A percentile compares a stretch with the other conserved stretches of the same genome.
Evolutionary conservation across 78 protist genomes (phyloP).

Genomic region (Dictyostelium intermedium): DNA sequence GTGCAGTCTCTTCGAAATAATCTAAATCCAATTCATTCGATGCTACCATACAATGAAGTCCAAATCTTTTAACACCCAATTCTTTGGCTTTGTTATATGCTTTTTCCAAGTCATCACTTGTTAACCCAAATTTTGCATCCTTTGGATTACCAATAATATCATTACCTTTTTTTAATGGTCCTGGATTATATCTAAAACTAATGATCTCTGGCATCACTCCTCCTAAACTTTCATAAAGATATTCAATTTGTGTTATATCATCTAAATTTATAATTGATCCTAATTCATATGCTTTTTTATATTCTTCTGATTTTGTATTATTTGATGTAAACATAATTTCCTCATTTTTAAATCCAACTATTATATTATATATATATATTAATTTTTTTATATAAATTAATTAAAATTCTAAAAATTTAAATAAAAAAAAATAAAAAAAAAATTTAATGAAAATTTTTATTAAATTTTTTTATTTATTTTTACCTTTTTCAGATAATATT

Average conservation of each 20-base stretch:
- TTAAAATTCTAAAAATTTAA: too few relatives aligned
- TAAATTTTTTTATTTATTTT: not conserved
- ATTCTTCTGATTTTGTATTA: conserved; percentile 61
- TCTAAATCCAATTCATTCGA: conserved; percentile 46
- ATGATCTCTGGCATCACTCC: conserved; percentile 33
- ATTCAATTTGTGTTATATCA: conserved; percentile 64
- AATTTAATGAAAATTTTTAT: not conserved
- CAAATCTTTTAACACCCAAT: conserved; percentile 44
- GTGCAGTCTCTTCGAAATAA: conserved; percentile 70
- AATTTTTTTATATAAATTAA: too few relatives aligned
- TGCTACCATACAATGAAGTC: conserved; percentile 76
- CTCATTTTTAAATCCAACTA: conserved; percentile 53
- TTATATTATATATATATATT: too few relatives aligned
- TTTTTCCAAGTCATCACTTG: not conserved
- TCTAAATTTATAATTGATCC: conserved; percentile 71
- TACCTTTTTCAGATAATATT: conserved; percentile 50
- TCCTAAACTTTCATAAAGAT: conserved; percentile 1
- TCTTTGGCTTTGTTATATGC: conserved; percentile 17
- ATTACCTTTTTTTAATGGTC: conserved; percentile 65
- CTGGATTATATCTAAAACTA: conserved; percentile 58
- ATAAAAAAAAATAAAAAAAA: too few relatives aligned
- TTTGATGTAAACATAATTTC: conserved; percentile 71
- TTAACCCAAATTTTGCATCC: conserved; percentile 74
- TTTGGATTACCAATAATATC: conserved; percentile 70
- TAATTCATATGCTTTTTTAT: conserved; percentile 50